These are phyloP conservation scores for Ochetophila trinervis DNA, from an alignment of 306 rosid species.

Conservation along the genomic window DNA sequence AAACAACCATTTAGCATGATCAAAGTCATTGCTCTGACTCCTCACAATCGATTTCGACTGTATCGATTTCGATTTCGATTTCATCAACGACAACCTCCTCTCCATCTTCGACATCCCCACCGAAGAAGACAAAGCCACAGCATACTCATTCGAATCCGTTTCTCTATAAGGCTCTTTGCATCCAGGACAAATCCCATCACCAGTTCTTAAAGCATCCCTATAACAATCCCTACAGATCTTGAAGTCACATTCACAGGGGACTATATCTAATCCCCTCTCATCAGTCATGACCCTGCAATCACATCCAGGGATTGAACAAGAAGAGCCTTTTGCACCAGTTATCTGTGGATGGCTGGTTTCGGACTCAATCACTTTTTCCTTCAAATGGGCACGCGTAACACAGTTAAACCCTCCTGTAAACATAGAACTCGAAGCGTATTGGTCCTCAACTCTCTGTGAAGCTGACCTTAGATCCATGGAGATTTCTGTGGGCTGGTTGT, in stretches of 20 bases:
- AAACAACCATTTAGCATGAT: conserved; percentile 56
- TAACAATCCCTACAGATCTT: conserved; percentile 71
- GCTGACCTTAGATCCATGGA: conserved; percentile 42
- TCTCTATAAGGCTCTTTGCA: conserved; percentile 48
- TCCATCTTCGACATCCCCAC: conserved; percentile 45
- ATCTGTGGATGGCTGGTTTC: conserved; percentile 66
- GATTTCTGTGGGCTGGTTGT: conserved; percentile 57
- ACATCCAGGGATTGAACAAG: conserved; percentile 54
- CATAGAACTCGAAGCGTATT: conserved; percentile 58
- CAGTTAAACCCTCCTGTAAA: conserved; percentile 67
- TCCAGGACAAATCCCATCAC: conserved; percentile 61
- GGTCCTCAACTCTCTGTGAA: conserved; percentile 64
- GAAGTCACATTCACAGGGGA: conserved; percentile 58
- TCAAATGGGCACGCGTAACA: conserved; percentile 56
- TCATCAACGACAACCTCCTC: conserved; percentile 53
- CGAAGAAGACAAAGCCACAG: conserved; percentile 27
- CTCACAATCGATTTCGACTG: conserved; percentile 37
- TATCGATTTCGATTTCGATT: conserved; percentile 24
- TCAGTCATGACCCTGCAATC: conserved; percentile 55
- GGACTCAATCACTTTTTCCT: conserved; percentile 59
- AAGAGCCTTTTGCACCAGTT: conserved; percentile 58
- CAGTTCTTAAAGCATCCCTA: conserved; percentile 43
- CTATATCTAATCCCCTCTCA: conserved; percentile 59
- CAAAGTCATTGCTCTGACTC: conserved; percentile 48
- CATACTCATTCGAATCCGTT: conserved; percentile 16